phyloP scores from a whole-genome alignment of 345 rosid species.

The Eucalyptus erythrocorys region DNA sequence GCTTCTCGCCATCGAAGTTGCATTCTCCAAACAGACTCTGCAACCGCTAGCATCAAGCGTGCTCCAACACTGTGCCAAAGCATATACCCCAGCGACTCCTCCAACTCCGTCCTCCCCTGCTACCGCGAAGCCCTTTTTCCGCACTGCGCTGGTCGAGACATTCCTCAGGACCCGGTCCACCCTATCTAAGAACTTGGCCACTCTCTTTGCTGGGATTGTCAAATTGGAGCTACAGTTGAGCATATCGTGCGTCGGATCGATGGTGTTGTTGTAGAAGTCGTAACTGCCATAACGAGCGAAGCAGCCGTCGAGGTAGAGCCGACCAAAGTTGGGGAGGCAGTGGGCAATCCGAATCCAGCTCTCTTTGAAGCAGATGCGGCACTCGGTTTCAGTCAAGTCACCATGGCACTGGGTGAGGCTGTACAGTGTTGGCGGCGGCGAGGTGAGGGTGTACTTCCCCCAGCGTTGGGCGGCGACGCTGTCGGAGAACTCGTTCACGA shows the following conservation, averaged over 20 bases:
- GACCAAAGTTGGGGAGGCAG: slow-evolving; percentile 30
- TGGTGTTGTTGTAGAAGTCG: slow-evolving; percentile 30
- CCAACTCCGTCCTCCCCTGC: neutral
- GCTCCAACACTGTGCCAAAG: slow-evolving; percentile 71
- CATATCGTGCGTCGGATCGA: slow-evolving; percentile 13
- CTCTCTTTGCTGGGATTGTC: neutral
- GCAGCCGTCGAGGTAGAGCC: slow-evolving; percentile 55
- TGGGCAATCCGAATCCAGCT: slow-evolving; percentile 3
- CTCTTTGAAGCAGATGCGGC: slow-evolving; percentile 26
- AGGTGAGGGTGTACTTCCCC: slow-evolving; percentile 1
- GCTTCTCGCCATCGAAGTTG: slow-evolving; percentile 17
- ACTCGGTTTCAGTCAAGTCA: slow-evolving; percentile 25
- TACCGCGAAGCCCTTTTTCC: slow-evolving; percentile 29
- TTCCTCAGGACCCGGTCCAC: slow-evolving; percentile 17
- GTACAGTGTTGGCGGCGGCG: slow-evolving; percentile 6
- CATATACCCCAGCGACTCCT: slow-evolving; percentile 21
- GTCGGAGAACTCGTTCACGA: neutral
- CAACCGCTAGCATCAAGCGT: slow-evolving; percentile 27
- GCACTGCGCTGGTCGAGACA: slow-evolving; percentile 24
- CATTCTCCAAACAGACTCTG: slow-evolving; percentile 33
- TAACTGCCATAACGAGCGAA: slow-evolving; percentile 44
- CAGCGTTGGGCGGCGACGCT: neutral
- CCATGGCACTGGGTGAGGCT: slow-evolving; percentile 28
- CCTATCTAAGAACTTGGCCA: slow-evolving; percentile 4
- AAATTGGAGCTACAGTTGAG: slow-evolving; percentile 4